Evolutionary conservation across 805 yeast genomes (phyloP).

Genomic region (Wickerhamomyces strasburgensis): DNA sequence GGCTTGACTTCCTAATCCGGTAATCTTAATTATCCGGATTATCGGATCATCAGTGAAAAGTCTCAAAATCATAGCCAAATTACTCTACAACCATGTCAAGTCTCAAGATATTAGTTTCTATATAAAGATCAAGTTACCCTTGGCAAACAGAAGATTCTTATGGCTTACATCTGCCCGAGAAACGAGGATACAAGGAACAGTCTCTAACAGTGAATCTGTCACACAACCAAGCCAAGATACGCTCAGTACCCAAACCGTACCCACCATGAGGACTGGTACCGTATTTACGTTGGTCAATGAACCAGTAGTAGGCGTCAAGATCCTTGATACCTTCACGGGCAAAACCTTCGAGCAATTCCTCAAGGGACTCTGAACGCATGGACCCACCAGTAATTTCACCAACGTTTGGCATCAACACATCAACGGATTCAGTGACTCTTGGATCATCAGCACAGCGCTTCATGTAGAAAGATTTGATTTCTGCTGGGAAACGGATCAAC

Average conservation of each 20-base stretch:
- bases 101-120: too few species aligned
- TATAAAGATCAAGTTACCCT: too few species aligned
- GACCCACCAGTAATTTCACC: conserved; percentile 99
- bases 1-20: conserved; percentile 1
- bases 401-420: conserved; percentile 97
- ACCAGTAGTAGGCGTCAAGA: conserved; percentile 83
- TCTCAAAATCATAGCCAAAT: too few species aligned
- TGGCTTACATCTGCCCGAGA: conserved; percentile 97
- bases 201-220: conserved; percentile 97
- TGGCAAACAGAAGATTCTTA: too few species aligned
- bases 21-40: not conserved
- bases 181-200: conserved; percentile 96
- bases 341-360: conserved; percentile 85
- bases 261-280: conserved; percentile 99
- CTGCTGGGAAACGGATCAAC: conserved; percentile 92
- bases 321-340: conserved; percentile 86
- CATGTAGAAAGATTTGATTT: conserved; percentile 98
- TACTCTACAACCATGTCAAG: too few species aligned
- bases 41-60: not conserved
- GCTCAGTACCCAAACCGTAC: conserved; percentile 96
- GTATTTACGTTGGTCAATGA: conserved; percentile 89
- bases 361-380: conserved; percentile 84
- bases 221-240: conserved; percentile 97
- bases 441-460: conserved; percentile 83
- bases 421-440: conserved; percentile 96